Evolutionary conservation across 768 basidiomycete genomes (phyloP).

Genomic region (Phaeotremella fagi): DNA sequence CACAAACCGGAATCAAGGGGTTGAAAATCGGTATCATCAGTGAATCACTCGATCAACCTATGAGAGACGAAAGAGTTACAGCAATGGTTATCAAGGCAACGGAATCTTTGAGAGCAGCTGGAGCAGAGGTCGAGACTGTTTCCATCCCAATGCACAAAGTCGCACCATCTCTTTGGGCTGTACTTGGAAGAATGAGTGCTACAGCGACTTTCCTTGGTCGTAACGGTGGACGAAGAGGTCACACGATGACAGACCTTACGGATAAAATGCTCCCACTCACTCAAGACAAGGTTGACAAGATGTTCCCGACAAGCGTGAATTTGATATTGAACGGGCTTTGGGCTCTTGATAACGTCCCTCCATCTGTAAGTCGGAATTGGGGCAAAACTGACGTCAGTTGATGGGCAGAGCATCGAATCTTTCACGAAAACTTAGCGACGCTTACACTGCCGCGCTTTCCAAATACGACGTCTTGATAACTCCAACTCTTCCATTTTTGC

Average conservation of each 20-base stretch:
- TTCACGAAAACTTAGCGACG: slow-evolving; percentile 44
- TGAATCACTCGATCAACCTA: slow-evolving; percentile 45
- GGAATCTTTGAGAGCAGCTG: slow-evolving; percentile 42
- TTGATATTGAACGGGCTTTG: not conserved
- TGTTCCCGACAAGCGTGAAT: not conserved
- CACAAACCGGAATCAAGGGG: slow-evolving; percentile 28
- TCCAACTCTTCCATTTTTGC: slow-evolving; percentile 36
- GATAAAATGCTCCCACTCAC: slow-evolving; percentile 41
- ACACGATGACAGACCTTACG: slow-evolving; percentile 45
- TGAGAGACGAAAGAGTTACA: no score
- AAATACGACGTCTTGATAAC: slow-evolving; percentile 47
- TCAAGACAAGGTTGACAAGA: slow-evolving; percentile 47
- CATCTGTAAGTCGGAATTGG: slow-evolving; percentile 11
- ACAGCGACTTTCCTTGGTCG: slow-evolving; percentile 13
- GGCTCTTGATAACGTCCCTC: not conserved
- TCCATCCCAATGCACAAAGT: slow-evolving; percentile 48
- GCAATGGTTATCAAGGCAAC: slow-evolving; percentile 47
- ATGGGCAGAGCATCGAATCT: slow-evolving; percentile 50
- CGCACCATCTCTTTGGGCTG: slow-evolving; percentile 2
- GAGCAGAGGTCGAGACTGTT: slow-evolving; percentile 72
- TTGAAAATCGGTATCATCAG: slow-evolving; percentile 50
- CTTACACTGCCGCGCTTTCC: slow-evolving; percentile 43
- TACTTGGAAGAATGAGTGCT: not conserved
- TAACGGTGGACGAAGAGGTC: slow-evolving; percentile 33
- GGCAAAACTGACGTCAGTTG: not conserved